phyloP scores from a whole-genome alignment of 2,329 filamentous ascomycete genomes.

The Aureobasidium sp. region DNA sequence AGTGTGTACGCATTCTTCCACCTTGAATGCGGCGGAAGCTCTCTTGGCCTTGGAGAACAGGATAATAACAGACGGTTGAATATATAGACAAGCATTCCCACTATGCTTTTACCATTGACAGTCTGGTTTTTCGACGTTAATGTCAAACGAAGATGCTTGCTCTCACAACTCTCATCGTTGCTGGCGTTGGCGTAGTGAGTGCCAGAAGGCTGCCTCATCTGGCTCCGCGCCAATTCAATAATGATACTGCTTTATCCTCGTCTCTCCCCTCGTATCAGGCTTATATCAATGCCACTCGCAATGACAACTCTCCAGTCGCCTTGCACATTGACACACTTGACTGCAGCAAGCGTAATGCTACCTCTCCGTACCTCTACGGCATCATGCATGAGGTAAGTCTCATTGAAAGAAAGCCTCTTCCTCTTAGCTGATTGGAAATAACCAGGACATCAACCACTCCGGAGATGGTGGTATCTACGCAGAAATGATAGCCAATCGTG shows the following conservation, averaged over 20 bases:
- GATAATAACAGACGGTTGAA: neutral
- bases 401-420: neutral
- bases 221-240: constrained; percentile 3
- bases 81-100: neutral
- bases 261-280: constrained; percentile 17
- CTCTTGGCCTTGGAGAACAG: neutral
- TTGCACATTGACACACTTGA: constrained; percentile 16
- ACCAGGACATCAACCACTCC: constrained; percentile 44
- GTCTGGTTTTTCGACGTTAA: neutral
- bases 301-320: constrained; percentile 18
- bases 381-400: constrained; percentile 18
- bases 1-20: constrained; percentile 5
- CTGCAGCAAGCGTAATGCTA: constrained; percentile 16
- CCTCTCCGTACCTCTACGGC: constrained; percentile 18
- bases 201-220: constrained; percentile 15
- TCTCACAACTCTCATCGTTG: constrained; percentile 8
- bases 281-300: constrained; percentile 19
- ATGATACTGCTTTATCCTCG: neutral
- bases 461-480: constrained; percentile 69
- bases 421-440: neutral
- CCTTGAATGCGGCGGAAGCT: neutral
- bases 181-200: neutral
- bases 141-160: constrained; percentile 10
- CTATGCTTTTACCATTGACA: neutral
- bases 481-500: constrained; percentile 63